phyloP scores from a whole-genome alignment of 495 filamentous ascomycete genomes.

The Astrothelium macrocarpum region DNA sequence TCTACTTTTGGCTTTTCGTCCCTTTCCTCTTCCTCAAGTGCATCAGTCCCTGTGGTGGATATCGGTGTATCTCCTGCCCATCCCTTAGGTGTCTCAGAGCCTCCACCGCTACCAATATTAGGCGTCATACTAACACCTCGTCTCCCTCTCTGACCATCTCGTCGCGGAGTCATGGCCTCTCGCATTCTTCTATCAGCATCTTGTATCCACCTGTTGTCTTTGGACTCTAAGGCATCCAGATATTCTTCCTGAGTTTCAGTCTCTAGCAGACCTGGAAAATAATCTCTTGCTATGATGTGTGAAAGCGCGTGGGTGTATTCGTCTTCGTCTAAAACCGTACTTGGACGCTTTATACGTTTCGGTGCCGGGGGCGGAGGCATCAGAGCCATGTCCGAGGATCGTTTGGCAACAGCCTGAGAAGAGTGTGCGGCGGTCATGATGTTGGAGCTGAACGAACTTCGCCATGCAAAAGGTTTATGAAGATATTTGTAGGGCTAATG shows the following conservation, averaged over 20 bases:
- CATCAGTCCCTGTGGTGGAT: conserved; percentile 38
- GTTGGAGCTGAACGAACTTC: not conserved
- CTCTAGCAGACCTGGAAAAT: conserved; percentile 87
- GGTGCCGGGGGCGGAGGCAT: conserved; percentile 87
- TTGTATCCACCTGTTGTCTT: conserved; percentile 77
- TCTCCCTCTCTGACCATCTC: conserved; percentile 37
- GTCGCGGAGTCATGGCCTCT: conserved; percentile 72
- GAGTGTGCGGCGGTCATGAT: not conserved
- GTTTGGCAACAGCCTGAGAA: conserved; percentile 47
- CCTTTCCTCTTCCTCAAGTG: conserved; percentile 13
- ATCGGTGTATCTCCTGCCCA: conserved; percentile 60
- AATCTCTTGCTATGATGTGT: conserved; percentile 92
- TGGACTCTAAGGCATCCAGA: conserved; percentile 77
- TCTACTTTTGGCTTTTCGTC: conserved; percentile 50
- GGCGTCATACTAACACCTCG: conserved; percentile 31
- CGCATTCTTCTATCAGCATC: conserved; percentile 62
- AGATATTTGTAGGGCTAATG: no score
- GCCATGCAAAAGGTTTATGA: no score
- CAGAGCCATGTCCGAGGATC: conserved; percentile 56
- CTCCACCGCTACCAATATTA: conserved; percentile 22
- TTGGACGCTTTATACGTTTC: conserved; percentile 87
- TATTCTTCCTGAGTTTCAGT: conserved; percentile 83
- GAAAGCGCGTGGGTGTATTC: conserved; percentile 83
- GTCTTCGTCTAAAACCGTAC: conserved; percentile 87
- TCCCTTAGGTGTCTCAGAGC: conserved; percentile 42